Evolutionary conservation across 805 yeast genomes (phyloP).

Genomic region (baker's yeast (Saccharomyces cerevisiae)): DNA sequence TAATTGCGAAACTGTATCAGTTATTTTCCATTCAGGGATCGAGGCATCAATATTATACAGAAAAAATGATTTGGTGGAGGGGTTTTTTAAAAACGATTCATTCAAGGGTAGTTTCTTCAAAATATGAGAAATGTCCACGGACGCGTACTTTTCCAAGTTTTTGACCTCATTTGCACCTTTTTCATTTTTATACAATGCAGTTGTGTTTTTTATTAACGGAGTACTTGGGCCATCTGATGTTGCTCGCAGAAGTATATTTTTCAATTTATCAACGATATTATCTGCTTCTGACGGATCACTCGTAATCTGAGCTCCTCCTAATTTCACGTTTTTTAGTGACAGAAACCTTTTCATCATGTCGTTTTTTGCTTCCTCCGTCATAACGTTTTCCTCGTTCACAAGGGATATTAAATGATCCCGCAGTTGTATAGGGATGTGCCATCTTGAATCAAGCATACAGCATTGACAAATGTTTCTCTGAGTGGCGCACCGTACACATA

Average conservation of each 20-base stretch:
- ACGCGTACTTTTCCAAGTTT: constrained; percentile 4
- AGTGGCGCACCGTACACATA: constrained; percentile 75
- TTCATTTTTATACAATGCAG: background rate
- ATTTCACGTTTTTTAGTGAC: constrained; percentile 41
- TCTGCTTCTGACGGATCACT: constrained; percentile 36
- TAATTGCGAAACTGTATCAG: constrained; percentile 40
- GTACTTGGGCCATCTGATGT: background rate
- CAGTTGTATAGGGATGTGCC: constrained; percentile 69
- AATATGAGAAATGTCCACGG: constrained; percentile 42
- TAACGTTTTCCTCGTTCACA: constrained; percentile 43
- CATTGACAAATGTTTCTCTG: constrained; percentile 79
- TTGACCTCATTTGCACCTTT: background rate
- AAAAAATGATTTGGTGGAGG: constrained; percentile 49
- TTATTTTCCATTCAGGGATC: constrained; percentile 54
- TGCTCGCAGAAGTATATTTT: background rate
- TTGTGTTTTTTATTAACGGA: background rate
- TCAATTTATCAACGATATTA: constrained; percentile 42
- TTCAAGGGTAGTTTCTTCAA: constrained; percentile 60
- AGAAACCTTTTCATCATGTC: constrained; percentile 47
- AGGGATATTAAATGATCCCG: constrained; percentile 74
- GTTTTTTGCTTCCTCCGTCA: constrained; percentile 39
- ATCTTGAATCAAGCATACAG: constrained; percentile 75
- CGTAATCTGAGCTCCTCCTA: constrained; percentile 34
- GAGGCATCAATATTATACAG: constrained; percentile 65
- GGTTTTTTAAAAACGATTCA: constrained; percentile 41